phyloP scores from a whole-genome alignment of 305 asterid species.

The Fraxinus velutina region DNA sequence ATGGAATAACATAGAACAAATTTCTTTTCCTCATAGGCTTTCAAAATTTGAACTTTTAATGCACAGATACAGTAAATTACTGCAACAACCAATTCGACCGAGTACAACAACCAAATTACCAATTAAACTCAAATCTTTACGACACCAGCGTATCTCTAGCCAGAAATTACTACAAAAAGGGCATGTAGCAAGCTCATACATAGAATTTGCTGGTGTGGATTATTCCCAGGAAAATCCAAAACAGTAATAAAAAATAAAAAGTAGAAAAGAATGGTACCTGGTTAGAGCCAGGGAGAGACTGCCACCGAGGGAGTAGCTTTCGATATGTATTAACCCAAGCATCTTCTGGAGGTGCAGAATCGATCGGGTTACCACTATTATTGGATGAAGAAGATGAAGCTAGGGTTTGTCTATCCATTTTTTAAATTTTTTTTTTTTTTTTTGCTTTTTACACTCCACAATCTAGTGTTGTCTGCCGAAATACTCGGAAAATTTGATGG shows the following conservation, averaged over 20 bases:
- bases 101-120: neutral
- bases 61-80: neutral
- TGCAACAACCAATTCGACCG: neutral
- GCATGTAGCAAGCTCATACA: neutral
- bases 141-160: neutral
- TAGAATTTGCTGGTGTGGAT: neutral
- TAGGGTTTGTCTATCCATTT: slow-evolving; percentile 75
- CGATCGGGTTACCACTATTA: slow-evolving; percentile 21
- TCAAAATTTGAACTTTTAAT: neutral
- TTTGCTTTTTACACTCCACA: neutral
- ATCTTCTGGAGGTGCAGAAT: slow-evolving; percentile 66
- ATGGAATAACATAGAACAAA: neutral
- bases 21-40: neutral
- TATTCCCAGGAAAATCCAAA: neutral
- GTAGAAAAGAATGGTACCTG: slow-evolving; percentile 37
- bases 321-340: slow-evolving; percentile 60
- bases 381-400: slow-evolving; percentile 47
- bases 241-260: neutral
- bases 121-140: neutral
- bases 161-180: neutral
- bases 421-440: too few species aligned
- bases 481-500: neutral
- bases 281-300: slow-evolving; percentile 38
- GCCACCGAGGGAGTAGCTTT: slow-evolving; percentile 61
- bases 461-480: neutral